Base-by-base conservation (phyloP, 2,329 filamentous ascomycete genomes). In the Incumbomyces lentus region DNA sequence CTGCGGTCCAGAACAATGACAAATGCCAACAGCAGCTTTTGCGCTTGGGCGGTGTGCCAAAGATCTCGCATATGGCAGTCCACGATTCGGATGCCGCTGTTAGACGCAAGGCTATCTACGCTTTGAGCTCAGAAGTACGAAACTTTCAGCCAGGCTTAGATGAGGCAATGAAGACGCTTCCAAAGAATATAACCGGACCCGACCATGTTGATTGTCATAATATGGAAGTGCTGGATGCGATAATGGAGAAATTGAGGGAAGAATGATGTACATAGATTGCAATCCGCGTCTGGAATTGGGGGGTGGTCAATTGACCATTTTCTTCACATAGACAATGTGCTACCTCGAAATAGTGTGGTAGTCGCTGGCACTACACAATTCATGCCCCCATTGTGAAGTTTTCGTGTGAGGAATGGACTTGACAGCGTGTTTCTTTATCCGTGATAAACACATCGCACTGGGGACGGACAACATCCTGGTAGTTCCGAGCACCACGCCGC, bases 1-100 rank as follows among this genome's bases (percentile, higher is more conserved):
- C 89, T 5, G 90, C 92, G 8, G 92, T 98, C 49, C 89, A 96
- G 73, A 98, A 98, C 70, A 96, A 98, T 65, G 75, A 77, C 56
- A 83, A 82, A 62, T 81, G 79, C 42, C 92, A 98, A 68, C 86
- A 92, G 68, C 78, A 78, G 59, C 64, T 80, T 16, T 62, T 81
- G 13, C 68, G 71, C 6, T 58, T 75, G 26, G 84, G 84, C 29
- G 86, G 82, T 2, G 70, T 95, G 26, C 76, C 82, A 32, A 74
- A 67, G 29, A 74, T 98, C 17, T 79, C 87, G 7, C 70, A 72
- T 41, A 62, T 95, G 52, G 74, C 78, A 5, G 69, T 73, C 30
- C 72, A 76, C 36, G 79, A 79, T 49, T 69, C 81, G 53, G 69
- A 76, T 44, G 68, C 72, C 48, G 71, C 74, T 8, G 84, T 88